Evolutionary conservation across 1,139 yeast species (phyloP).

Genomic region (Lodderomyces orthopsilosis): DNA sequence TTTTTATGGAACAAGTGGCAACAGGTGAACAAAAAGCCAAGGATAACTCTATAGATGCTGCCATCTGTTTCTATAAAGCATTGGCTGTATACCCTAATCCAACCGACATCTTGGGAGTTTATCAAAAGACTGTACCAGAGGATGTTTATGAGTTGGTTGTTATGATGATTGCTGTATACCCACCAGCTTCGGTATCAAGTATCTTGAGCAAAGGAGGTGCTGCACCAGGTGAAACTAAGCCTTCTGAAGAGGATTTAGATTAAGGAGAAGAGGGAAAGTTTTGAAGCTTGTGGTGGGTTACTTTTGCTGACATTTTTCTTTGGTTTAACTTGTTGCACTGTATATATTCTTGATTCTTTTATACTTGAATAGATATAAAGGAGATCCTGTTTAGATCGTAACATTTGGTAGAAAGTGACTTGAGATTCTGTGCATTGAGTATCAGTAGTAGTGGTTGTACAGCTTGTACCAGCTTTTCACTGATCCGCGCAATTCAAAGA

Average conservation of each 20-base stretch:
- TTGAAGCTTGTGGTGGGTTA: background rate
- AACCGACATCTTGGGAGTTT: constrained; percentile 81
- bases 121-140: constrained; percentile 83
- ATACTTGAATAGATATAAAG: background rate
- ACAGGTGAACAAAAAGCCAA: constrained; percentile 72
- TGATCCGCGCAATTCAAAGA: background rate
- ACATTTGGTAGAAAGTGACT: no score
- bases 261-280: constrained; percentile 18
- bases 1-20: constrained; percentile 81
- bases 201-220: constrained; percentile 48
- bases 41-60: constrained; percentile 68
- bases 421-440: no score
- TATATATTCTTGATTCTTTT: constrained; percentile 1
- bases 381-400: background rate
- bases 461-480: no score
- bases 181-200: constrained; percentile 77
- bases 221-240: constrained; percentile 21
- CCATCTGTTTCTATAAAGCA: constrained; percentile 92
- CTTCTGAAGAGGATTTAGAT: constrained; percentile 41
- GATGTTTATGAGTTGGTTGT: constrained; percentile 79
- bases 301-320: background rate
- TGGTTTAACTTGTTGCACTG: background rate
- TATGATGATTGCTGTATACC: constrained; percentile 84
- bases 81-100: constrained; percentile 93
- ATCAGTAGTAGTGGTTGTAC: no score